phyloP scores from a whole-genome alignment of 2,329 filamentous ascomycete species.

The Xylariaceae sp. region DNA sequence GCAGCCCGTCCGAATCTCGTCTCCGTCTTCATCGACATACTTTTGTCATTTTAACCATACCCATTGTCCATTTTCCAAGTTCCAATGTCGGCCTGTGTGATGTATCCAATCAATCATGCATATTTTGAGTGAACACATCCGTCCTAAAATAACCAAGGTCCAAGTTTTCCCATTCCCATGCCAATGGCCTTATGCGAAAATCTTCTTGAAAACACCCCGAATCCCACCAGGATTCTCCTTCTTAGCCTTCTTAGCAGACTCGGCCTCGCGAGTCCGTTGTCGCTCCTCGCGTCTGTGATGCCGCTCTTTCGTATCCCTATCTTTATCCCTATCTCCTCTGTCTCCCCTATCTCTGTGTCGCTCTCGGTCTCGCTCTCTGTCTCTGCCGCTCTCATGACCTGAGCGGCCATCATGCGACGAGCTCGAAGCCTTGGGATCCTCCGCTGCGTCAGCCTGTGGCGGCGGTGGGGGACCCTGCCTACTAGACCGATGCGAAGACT shows the following conservation, averaged over 20 bases:
- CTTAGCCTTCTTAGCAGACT: slow-evolving; percentile 22
- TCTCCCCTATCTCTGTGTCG: too few relatives aligned
- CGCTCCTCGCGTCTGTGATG: slow-evolving; percentile 31
- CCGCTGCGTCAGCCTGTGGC: slow-evolving; percentile 1
- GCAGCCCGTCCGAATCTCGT: too few relatives aligned
- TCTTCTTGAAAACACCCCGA: slow-evolving; percentile 35
- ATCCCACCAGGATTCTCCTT: slow-evolving; percentile 31
- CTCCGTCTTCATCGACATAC: too few relatives aligned
- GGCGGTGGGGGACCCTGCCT: too few relatives aligned
- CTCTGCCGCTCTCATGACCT: too few relatives aligned
- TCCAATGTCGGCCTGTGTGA: too few relatives aligned
- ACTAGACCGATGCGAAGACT: slow-evolving; percentile 9
- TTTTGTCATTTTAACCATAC: too few relatives aligned
- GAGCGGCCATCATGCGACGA: slow-evolving; percentile 4
- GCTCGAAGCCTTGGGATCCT: slow-evolving; percentile 6
- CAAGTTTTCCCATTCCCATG: too few relatives aligned
- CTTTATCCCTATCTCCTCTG: slow-evolving; percentile 26
- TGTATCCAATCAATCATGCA: too few relatives aligned
- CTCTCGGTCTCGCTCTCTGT: slow-evolving; percentile 16
- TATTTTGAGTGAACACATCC: too few relatives aligned
- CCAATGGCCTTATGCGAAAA: slow-evolving; percentile 29
- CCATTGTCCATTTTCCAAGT: too few relatives aligned
- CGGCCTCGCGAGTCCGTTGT: slow-evolving; percentile 21
- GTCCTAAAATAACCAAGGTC: too few relatives aligned
- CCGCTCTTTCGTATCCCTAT: slow-evolving; percentile 10